Conservation (phyloP, 148 eudicot genomes). For the Amaranthus palmeri region DNA sequence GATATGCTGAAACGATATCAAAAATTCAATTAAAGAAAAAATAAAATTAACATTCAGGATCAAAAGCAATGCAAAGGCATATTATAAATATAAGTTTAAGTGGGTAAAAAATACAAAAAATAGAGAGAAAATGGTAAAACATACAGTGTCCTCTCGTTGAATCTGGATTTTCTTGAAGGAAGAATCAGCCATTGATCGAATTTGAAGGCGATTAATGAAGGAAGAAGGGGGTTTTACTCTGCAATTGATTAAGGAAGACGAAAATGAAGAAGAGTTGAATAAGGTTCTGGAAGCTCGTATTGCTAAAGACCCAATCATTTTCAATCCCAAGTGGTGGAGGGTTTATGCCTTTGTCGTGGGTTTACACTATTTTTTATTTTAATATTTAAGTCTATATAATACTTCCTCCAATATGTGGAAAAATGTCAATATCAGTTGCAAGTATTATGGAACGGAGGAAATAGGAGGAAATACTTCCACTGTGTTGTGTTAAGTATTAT, state of each 20-base stretch:
- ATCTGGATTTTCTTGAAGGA: slow-evolving; percentile 72
- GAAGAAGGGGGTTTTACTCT: neutral
- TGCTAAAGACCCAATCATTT: slow-evolving; percentile 15
- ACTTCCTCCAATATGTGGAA: no score
- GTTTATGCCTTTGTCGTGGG: neutral
- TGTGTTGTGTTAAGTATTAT: no score
- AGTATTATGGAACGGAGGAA: no score
- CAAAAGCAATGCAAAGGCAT: neutral
- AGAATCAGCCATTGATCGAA: slow-evolving; percentile 65
- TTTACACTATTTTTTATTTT: neutral
- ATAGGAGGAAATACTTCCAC: no score
- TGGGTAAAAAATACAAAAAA: neutral
- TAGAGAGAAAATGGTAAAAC: slow-evolving; percentile 3
- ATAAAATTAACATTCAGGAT: neutral
- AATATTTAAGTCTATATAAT: no score
- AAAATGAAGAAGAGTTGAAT: slow-evolving; percentile 6
- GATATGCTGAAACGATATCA: neutral
- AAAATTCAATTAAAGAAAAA: neutral
- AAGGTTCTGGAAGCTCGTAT: slow-evolving; percentile 23
- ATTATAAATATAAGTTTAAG: neutral
- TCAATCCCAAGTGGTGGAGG: neutral
- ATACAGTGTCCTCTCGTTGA: slow-evolving; percentile 69
- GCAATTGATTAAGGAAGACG: neutral
- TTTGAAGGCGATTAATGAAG: slow-evolving; percentile 24
- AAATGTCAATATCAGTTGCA: no score